Evolutionary conservation across 2,329 filamentous ascomycete species (phyloP), one percentile per base, ranked within the genome.

Genomic region (Fusarium bactridioides): DNA sequence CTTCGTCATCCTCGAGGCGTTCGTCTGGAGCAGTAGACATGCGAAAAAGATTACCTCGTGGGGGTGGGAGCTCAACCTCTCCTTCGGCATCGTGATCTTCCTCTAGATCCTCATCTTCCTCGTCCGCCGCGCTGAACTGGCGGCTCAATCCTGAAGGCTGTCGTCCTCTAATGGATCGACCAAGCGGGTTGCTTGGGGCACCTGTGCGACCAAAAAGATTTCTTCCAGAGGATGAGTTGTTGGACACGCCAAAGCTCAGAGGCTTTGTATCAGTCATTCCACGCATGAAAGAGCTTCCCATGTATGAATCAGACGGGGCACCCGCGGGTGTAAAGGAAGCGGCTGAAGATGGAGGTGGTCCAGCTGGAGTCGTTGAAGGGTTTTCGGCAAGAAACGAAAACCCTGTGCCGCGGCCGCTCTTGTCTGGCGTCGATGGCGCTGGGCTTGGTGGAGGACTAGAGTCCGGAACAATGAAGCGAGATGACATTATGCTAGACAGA

Each of bases 301-400:
- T 79, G 74, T 84, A 89, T 18, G 86, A 86, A 35, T 84, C 86
- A 27, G 88, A 87, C 1, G 88, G 88, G 21, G 87, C 87, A 62
- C 88, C 88, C 21, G 84, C 83, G 4, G 88, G 87, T 3, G 87
- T 89, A 79, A 89, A 89, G 47, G 86, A 88, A 9, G 84, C 84
- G 13, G 84, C 83, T 12, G 86, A 86, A 33, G 87, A 87, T 21
- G 86, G 86, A 15, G 87, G 86, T 33, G 84, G 84, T 0, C 84
- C 87, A 23, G 84, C 84, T 10, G 88, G 87, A 4, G 87, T 89
- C 5, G 86, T 88, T 41, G 87, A 86, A 11, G 86, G 86, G 55
- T 83, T 81, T 13, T 85, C 82, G 66, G 79, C 83, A 43, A 83
- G 83, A 41, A 79, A 79, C 44, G 83, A 84, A 45, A 80, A 76